Percentiles rank a stretch among this genome's conserved stretches.
These are phyloP conservation scores for Chaetomiaceae sp. DNA, from an alignment of 2,329 filamentous ascomycete genomes.

Conservation along the genomic window DNA sequence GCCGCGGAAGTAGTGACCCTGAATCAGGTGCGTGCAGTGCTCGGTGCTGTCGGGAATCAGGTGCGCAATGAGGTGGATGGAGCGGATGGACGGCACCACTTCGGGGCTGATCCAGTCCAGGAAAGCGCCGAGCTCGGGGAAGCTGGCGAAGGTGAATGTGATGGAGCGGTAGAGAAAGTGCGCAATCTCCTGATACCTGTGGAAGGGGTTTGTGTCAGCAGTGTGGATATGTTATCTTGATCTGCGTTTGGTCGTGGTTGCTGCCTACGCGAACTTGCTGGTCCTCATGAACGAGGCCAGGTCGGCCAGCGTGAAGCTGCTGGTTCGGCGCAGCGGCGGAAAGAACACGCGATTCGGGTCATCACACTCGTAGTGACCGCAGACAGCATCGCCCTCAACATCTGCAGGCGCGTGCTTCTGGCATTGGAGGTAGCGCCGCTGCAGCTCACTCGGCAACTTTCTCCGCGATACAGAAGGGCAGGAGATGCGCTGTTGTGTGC, in stretches of 20 bases:
- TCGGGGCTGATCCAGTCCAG: slow-evolving; percentile 4
- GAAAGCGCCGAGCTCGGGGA: slow-evolving; percentile 8
- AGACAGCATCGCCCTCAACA: neutral
- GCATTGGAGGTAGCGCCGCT: neutral
- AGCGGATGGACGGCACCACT: neutral
- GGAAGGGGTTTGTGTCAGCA: neutral
- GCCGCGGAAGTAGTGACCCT: slow-evolving; percentile 9
- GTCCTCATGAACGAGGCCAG: slow-evolving; percentile 8
- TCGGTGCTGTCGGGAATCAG: slow-evolving; percentile 1
- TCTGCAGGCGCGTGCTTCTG: slow-evolving; percentile 3
- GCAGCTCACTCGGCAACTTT: slow-evolving; percentile 3
- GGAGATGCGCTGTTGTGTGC: slow-evolving; percentile 9
- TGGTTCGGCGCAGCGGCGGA: neutral
- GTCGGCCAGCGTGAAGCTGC: neutral
- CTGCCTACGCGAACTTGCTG: slow-evolving; percentile 9
- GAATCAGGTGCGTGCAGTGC: slow-evolving; percentile 6
- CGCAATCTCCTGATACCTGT: slow-evolving; percentile 11
- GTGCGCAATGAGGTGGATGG: slow-evolving; percentile 11
- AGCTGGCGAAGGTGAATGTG: slow-evolving; percentile 11
- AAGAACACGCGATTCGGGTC: neutral
- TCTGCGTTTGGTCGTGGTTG: too few species aligned
- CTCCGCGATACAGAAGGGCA: slow-evolving; percentile 10
- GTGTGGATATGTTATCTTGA: neutral
- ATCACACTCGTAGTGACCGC: neutral
- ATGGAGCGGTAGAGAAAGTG: slow-evolving; percentile 8